Evolutionary conservation across 2,329 filamentous ascomycete genomes (phyloP).

Genomic region (Colletotrichum cuscutae): DNA sequence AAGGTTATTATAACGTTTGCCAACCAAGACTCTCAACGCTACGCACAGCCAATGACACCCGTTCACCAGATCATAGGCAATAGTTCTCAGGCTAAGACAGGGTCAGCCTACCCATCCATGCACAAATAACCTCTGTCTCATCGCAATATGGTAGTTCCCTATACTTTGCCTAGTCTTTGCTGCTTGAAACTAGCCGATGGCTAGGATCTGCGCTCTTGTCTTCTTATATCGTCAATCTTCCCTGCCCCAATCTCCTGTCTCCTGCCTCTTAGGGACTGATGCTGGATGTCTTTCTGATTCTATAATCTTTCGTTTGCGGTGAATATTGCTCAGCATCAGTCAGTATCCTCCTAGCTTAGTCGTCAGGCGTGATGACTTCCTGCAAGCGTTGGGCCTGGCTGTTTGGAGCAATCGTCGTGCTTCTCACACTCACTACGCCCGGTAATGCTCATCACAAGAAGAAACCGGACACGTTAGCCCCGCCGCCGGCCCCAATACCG

Average conservation of each 20-base stretch:
- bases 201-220: not conserved
- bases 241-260: not conserved
- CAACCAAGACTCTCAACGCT: not conserved
- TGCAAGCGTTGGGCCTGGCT: conserved; percentile 7
- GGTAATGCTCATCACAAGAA: not conserved
- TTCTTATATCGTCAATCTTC: conserved; percentile 6
- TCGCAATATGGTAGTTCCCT: not conserved
- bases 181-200: conserved; percentile 5
- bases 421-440: not conserved
- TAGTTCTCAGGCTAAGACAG: not conserved
- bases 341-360: no score
- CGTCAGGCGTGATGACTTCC: conserved; percentile 8
- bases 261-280: no score
- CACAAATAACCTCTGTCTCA: conserved; percentile 34
- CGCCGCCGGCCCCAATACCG: not conserved
- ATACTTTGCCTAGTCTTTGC: not conserved
- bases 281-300: not conserved
- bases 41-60: not conserved
- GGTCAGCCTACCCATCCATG: conserved; percentile 22
- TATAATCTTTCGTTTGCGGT: not conserved
- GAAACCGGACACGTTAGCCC: not conserved
- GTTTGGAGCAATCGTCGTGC: not conserved
- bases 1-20: not conserved
- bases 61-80: not conserved
- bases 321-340: not conserved